These are phyloP conservation scores for Helianthus tuberosus DNA, from an alignment of 129 eudicot species.

Conservation along the genomic window DNA sequence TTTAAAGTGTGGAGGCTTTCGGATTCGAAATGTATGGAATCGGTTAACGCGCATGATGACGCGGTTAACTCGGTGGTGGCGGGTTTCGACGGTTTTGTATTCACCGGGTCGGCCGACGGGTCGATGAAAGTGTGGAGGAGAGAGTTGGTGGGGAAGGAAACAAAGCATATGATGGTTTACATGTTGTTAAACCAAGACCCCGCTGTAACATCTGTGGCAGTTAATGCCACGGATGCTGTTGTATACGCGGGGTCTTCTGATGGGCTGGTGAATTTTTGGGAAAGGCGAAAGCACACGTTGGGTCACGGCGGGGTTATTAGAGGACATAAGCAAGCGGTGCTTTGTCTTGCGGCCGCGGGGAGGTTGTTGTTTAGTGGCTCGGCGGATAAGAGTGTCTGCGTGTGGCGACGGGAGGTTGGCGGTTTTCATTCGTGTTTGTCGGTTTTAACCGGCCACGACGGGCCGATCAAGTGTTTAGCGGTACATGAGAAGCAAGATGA, in stretches of 20 bases:
- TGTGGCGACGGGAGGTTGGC: constrained; percentile 63
- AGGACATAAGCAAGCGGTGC: constrained; percentile 75
- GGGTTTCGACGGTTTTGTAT: constrained; percentile 64
- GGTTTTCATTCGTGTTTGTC: constrained; percentile 60
- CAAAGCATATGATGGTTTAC: constrained; percentile 55
- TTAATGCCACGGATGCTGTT: constrained; percentile 31
- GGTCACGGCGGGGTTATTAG: constrained; percentile 66
- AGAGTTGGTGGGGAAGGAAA: constrained; percentile 55
- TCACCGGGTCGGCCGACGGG: constrained; percentile 91
- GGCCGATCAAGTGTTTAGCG: constrained; percentile 78
- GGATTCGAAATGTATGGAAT: constrained; percentile 80
- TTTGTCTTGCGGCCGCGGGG: constrained; percentile 68
- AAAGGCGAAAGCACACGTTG: constrained; percentile 48
- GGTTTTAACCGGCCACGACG: constrained; percentile 65
- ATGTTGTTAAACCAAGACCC: constrained; percentile 57
- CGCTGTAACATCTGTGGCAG: constrained; percentile 76
- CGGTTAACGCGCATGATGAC: constrained; percentile 75
- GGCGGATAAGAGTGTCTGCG: constrained; percentile 73
- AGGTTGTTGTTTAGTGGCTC: constrained; percentile 71
- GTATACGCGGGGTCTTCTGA: constrained; percentile 71
- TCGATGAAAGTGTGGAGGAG: constrained; percentile 87
- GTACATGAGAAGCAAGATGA: constrained; percentile 43
- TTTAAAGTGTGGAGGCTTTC: constrained; percentile 84
- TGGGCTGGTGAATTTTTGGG: constrained; percentile 73
- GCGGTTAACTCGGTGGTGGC: constrained; percentile 68